Evolutionary conservation across 768 basidiomycete genomes (phyloP).

Genomic region (Tricholoma flavovirens): DNA sequence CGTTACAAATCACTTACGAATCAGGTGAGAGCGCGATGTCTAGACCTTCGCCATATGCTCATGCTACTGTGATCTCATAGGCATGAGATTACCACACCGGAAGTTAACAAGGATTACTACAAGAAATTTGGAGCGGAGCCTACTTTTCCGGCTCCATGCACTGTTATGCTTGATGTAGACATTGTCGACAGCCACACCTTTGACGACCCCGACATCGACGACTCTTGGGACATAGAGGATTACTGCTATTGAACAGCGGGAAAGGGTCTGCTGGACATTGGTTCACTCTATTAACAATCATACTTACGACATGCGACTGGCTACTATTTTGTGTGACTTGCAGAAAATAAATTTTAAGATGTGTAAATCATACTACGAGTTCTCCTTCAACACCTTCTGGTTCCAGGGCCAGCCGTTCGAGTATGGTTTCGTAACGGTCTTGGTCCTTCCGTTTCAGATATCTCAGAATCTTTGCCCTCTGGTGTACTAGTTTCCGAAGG

Average conservation of each 20-base stretch:
- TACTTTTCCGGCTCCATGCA: neutral
- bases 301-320: neutral
- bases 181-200: neutral
- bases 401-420: conserved; percentile 74
- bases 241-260: neutral
- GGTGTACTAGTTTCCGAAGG: conserved; percentile 74
- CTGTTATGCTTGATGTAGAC: conserved; percentile 1
- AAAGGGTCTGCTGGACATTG: neutral
- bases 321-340: too few relatives aligned
- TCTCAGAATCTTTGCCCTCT: conserved; percentile 75
- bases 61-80: conserved; percentile 4
- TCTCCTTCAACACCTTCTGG: conserved; percentile 84
- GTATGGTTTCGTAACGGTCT: conserved; percentile 66
- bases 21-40: conserved; percentile 11
- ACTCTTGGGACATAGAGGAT: neutral
- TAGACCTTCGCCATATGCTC: neutral
- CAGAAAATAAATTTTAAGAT: neutral
- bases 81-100: conserved; percentile 15
- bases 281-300: neutral
- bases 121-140: conserved; percentile 18
- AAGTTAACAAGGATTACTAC: conserved; percentile 24
- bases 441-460: conserved; percentile 66
- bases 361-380: conserved; percentile 50
- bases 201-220: neutral
- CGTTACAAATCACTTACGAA: conserved; percentile 27